Conservation (phyloP, 805 yeast genomes). For the Sugiyamaella lignohabitans region DNA sequence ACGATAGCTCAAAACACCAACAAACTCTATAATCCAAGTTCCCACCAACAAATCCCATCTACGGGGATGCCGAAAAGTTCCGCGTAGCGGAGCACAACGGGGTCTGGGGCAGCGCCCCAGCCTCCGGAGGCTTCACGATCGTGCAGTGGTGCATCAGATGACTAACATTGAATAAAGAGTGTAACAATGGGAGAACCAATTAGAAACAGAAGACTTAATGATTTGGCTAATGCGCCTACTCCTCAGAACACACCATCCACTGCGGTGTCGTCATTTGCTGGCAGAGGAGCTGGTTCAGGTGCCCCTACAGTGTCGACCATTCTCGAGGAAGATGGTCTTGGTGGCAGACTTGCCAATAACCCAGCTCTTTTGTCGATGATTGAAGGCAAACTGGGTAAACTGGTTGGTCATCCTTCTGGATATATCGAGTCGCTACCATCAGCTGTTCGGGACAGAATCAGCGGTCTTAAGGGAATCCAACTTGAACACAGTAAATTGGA, state of each 20-base stretch:
- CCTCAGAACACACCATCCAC: constrained; percentile 98
- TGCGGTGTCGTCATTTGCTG: constrained; percentile 61
- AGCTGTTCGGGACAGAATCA: constrained; percentile 65
- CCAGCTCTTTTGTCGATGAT: constrained; percentile 83
- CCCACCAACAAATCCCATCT: too few relatives aligned
- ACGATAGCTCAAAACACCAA: too few relatives aligned
- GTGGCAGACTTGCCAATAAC: constrained; percentile 54
- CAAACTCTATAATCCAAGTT: too few relatives aligned
- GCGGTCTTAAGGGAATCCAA: constrained; percentile 78
- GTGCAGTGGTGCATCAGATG: too few relatives aligned
- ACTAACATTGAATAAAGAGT: not conserved
- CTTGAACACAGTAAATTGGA: constrained; percentile 74
- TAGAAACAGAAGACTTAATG: constrained; percentile 59
- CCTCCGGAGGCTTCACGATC: too few relatives aligned
- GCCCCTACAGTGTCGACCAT: constrained; percentile 56
- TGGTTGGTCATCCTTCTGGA: constrained; percentile 83
- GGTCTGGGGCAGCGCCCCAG: too few relatives aligned
- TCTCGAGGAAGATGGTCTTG: constrained; percentile 49
- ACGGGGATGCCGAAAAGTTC: too few relatives aligned
- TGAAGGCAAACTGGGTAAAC: constrained; percentile 77
- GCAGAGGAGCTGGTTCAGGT: constrained; percentile 34
- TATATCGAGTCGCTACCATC: constrained; percentile 73
- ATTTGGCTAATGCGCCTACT: constrained; percentile 89
- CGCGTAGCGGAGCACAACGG: too few relatives aligned
- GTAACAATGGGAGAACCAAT: constrained; percentile 79